Base-by-base conservation (phyloP, 768 basidiomycete genomes). In the Xerocomellus amylosporus region DNA sequence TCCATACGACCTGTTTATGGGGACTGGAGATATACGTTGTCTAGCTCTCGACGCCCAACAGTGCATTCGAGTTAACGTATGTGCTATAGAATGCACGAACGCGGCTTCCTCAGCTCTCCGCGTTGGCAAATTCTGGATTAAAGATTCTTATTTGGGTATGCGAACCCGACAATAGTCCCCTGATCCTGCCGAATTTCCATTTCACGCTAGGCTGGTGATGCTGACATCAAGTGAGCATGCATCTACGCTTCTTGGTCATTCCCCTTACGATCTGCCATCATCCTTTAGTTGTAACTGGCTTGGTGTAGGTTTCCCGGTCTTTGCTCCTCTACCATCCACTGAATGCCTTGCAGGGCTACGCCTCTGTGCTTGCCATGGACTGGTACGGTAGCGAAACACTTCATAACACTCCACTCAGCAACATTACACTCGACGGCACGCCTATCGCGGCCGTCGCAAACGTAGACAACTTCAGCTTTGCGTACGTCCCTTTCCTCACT, bases 381-480 rank as follows among this genome's bases (percentile, higher is more conserved):
- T 79, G 77, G 77, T 76, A 75, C 42, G 77, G 78, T 6, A 77
- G 73, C 42, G 55, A 70, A 37, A 70, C 69, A 0, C 60, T 78
- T 19, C 73, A 73, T 49, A 63, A 59, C 30, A 77, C 75, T 2
- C 73, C 74, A 13, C 73, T 76, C 15, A 75, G 59, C 5, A 84
- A 85, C 55, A 84, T 86, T 71, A 84, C 84, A 0, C 76, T 86
- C 31, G 47, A 75, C 34, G 82, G 78, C 2, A 68, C 64, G 6
- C 58, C 81, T 0, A 78, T 87, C 5, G 85, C 83, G 0, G 79
- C 83, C 0, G 75, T 85, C 19, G 78, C 83, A 64, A 85, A 85
- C 47, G 79, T 87, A 34, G 83, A 82, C 57, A 83, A 84, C 54
- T 86, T 86, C 62, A 74, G 81, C 0, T 87, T 87, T 65, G 86